These are phyloP conservation scores for Zygotorulaspora danielsina DNA, from an alignment of 805 yeast genomes.

Conservation along the genomic window DNA sequence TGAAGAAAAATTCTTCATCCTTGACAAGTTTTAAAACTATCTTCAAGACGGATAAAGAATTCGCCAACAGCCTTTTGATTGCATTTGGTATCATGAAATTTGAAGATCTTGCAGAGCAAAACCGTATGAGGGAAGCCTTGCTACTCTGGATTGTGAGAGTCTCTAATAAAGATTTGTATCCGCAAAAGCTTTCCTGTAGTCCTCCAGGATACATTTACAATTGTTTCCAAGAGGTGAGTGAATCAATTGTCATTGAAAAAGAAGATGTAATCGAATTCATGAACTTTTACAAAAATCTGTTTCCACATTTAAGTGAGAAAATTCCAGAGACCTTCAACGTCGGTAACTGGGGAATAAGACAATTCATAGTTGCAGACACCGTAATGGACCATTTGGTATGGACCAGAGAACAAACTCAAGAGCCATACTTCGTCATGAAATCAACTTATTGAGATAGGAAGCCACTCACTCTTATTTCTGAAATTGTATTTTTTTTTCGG, in stretches of 20 bases:
- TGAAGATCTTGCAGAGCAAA: conserved; percentile 46
- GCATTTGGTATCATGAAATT: conserved; percentile 54
- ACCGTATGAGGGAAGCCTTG: conserved; percentile 54
- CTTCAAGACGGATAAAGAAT: conserved; percentile 50
- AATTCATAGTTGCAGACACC: conserved; percentile 44
- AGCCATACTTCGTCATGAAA: conserved; percentile 35
- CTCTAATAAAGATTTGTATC: conserved; percentile 41
- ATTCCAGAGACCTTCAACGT: conserved; percentile 55
- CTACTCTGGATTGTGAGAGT: conserved; percentile 61
- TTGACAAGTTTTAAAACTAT: conserved; percentile 53
- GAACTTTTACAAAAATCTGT: conserved; percentile 49
- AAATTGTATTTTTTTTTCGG: conserved; percentile 1
- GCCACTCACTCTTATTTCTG: no score
- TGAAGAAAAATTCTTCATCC: conserved; percentile 40
- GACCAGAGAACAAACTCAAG: conserved; percentile 36
- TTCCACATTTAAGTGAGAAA: conserved; percentile 44
- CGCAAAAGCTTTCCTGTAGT: conserved; percentile 23
- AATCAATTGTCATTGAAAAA: conserved; percentile 41
- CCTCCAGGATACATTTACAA: conserved; percentile 51
- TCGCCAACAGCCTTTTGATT: conserved; percentile 51
- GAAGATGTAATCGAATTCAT: conserved; percentile 54
- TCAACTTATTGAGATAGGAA: conserved; percentile 6
- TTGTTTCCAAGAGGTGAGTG: conserved; percentile 38
- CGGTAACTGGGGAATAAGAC: conserved; percentile 45
- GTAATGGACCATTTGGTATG: conserved; percentile 51